These are phyloP conservation scores for Andrographis paniculata DNA, from an alignment of 305 asterid genomes.

Conservation along the genomic window DNA sequence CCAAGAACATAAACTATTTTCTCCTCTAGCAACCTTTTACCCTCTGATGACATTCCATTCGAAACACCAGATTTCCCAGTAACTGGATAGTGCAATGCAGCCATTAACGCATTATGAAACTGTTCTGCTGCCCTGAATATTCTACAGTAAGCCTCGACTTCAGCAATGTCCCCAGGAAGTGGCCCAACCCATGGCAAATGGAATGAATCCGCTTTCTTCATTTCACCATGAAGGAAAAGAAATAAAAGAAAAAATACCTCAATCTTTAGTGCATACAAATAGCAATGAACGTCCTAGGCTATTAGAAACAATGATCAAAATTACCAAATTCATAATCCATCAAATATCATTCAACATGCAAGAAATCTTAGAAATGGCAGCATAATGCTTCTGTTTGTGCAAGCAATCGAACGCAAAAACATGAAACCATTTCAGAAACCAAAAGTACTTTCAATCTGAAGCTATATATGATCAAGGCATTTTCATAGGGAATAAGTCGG, in stretches of 20 bases:
- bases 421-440: conserved; percentile 6
- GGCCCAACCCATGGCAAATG: conserved; percentile 79
- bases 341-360: background rate
- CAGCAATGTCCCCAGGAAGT: conserved; percentile 94
- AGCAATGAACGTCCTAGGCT: background rate
- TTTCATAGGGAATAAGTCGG: background rate
- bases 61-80: conserved; percentile 92
- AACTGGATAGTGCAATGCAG: conserved; percentile 76
- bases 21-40: conserved; percentile 69
- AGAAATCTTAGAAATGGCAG: no score
- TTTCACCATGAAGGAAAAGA: conserved; percentile 1
- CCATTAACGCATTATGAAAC: conserved; percentile 87
- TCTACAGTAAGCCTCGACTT: conserved; percentile 96
- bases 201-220: conserved; percentile 39
- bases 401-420: background rate
- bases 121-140: conserved; percentile 92
- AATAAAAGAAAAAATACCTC: background rate
- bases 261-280: conserved; percentile 15
- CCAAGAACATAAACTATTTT: conserved; percentile 93
- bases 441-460: conserved; percentile 6
- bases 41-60: conserved; percentile 75
- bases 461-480: background rate
- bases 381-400: no score
- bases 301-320: conserved; percentile 6
- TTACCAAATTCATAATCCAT: conserved; percentile 6